Conservation (phyloP, 163 green algal genomes). For the Chlorella variabilis region DNA sequence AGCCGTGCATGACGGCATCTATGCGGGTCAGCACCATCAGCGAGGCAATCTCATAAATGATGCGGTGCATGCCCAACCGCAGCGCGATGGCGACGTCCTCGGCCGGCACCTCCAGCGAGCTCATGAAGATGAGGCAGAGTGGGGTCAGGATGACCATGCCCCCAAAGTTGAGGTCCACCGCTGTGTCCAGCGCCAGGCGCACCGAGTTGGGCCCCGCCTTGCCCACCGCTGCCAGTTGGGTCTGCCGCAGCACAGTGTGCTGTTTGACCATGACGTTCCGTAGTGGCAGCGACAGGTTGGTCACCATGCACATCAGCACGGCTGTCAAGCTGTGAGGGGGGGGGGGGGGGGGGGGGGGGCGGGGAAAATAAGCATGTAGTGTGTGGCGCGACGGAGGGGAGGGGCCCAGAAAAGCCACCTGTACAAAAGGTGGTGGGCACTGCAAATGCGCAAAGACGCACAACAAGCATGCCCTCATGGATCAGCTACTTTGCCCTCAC, state of each 20-base stretch:
- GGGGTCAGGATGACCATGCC: neutral
- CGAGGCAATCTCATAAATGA: neutral
- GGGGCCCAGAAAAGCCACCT: no score
- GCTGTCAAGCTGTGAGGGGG: neutral
- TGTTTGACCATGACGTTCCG: slow-evolving; percentile 6
- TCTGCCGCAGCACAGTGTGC: neutral
- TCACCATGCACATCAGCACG: slow-evolving; percentile 6
- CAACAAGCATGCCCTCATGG: neutral
- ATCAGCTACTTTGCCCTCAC: no score
- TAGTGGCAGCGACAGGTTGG: slow-evolving; percentile 6
- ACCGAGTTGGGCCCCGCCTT: neutral
- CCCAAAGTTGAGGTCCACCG: slow-evolving; percentile 2
- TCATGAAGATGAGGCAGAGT: slow-evolving; percentile 1
- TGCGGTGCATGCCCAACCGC: slow-evolving; percentile 1
- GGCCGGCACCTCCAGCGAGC: neutral
- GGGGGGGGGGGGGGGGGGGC: no score
- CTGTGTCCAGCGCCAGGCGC: neutral
- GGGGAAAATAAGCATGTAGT: no score
- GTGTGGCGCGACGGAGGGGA: no score
- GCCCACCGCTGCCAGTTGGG: neutral
- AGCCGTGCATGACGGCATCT: slow-evolving; percentile 10
- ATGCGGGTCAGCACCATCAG: slow-evolving; percentile 3
- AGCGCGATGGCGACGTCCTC: neutral
- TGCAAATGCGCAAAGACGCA: neutral
- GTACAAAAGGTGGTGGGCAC: no score